Evolutionary conservation across 2,329 filamentous ascomycete genomes (phyloP).

Genomic region (Colletotrichum lupini): DNA sequence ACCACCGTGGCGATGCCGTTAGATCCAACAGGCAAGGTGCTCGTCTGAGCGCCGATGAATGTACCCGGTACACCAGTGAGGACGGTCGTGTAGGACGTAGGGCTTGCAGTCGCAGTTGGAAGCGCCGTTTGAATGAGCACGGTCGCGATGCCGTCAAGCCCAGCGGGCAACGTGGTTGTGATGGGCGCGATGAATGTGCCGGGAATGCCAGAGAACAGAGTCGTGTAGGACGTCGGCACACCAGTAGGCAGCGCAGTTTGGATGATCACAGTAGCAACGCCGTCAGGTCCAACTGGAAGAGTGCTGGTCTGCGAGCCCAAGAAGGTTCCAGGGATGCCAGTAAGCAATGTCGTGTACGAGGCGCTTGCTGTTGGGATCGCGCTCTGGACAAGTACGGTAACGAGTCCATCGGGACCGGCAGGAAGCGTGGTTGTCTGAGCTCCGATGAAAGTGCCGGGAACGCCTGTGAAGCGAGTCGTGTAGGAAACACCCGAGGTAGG

Average conservation of each 20-base stretch:
- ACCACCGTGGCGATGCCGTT: slow-evolving; percentile 9
- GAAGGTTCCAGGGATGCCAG: slow-evolving; percentile 9
- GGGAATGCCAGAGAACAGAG: neutral
- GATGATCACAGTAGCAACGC: neutral
- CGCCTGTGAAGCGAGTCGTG: slow-evolving; percentile 2
- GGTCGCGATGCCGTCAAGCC: slow-evolving; percentile 7
- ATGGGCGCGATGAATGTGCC: slow-evolving; percentile 2
- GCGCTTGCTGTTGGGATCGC: neutral
- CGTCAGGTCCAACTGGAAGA: neutral
- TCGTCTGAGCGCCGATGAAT: neutral
- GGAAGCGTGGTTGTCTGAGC: neutral
- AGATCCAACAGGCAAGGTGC: neutral
- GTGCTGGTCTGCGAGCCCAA: neutral
- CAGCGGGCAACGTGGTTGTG: slow-evolving; percentile 6
- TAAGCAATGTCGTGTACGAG: slow-evolving; percentile 3
- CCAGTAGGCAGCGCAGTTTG: neutral
- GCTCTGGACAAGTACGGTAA: neutral
- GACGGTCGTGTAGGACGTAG: neutral
- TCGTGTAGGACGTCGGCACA: neutral
- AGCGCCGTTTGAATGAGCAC: slow-evolving; percentile 20
- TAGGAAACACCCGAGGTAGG: neutral
- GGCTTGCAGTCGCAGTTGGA: neutral
- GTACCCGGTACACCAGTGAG: slow-evolving; percentile 7
- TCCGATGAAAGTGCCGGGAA: neutral
- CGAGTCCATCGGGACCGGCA: neutral